A percentile compares a stretch with the other conserved stretches of the same genome.
Evolutionary conservation across 2,329 filamentous ascomycete species (phyloP).

Genomic region (Ilyonectria robusta): DNA sequence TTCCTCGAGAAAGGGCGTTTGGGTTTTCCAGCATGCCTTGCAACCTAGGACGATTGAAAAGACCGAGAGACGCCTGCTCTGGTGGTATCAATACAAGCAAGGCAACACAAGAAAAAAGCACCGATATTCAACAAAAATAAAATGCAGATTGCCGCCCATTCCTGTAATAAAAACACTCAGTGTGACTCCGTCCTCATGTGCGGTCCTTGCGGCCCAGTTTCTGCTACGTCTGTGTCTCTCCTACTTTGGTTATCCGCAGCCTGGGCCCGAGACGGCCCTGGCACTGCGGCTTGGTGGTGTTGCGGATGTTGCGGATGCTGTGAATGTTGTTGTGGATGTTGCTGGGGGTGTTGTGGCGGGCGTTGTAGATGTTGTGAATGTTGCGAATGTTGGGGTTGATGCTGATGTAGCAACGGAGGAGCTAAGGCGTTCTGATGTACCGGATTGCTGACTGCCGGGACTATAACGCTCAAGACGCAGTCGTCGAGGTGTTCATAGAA

Average conservation of each 20-base stretch:
- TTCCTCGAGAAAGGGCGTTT: neutral
- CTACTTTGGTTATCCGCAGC: constrained; percentile 10
- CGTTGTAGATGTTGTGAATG: constrained; percentile 1
- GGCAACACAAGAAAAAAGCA: neutral
- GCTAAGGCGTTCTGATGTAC: constrained; percentile 19
- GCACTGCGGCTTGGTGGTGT: constrained; percentile 10
- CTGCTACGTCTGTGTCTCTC: constrained; percentile 27
- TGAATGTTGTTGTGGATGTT: constrained; percentile 6
- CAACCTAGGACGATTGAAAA: neutral
- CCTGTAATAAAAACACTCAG: constrained; percentile 12
- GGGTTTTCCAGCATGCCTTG: neutral
- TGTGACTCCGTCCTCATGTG: constrained; percentile 31
- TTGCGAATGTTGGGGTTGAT: constrained; percentile 25
- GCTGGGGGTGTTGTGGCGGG: constrained; percentile 12
- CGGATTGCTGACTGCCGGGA: constrained; percentile 52
- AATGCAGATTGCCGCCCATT: constrained; percentile 15
- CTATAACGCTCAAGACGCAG: constrained; percentile 72
- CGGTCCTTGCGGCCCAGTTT: constrained; percentile 32
- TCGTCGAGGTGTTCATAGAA: constrained; percentile 96
- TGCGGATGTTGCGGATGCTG: constrained; percentile 12
- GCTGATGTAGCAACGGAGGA: constrained; percentile 21
- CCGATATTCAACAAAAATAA: neutral
- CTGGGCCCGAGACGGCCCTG: constrained; percentile 4
- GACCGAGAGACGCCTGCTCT: constrained; percentile 7
- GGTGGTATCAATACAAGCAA: constrained; percentile 12